Evolutionary conservation across 2,329 filamentous ascomycete genomes (phyloP), one percentile per base, ranked within the genome.

Genomic region (Pseudopyrenochaeta lycopersici): DNA sequence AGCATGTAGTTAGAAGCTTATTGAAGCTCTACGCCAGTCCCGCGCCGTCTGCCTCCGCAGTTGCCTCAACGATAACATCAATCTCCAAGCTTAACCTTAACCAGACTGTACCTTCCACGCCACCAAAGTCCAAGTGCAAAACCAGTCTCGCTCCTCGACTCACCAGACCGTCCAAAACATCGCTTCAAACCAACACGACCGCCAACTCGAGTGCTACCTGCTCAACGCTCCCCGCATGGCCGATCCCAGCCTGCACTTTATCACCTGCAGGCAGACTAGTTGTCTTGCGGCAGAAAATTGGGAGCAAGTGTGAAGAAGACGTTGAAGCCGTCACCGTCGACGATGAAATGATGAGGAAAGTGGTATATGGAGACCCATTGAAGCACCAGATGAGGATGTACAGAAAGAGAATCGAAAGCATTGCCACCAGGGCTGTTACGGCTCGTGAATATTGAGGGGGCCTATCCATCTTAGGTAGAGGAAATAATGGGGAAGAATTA

Each of bases 301-400:
- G 63, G 1, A 58, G 84, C 79, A 49, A 36, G 2, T 53, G 75
- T 77, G 52, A 69, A 21, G 68, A 69, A 43, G 84, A 86, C 4
- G 84, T 92, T 0, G 84, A 90, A 41, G 90, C 90, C 1, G 88
- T 88, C 56, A 82, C 87, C 9, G 84, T 88, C 7, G 84, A 80
- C 0, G 90, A 95, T 59, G 84, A 88, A 38, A 81, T 90, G 68
- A 74, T 96, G 45, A 80, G 89, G 20, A 82, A 81, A 1, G 83
- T 92, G 0, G 81, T 96, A 3, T 96, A 92, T 84, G 92, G 92
- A 0, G 91, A 96, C 71, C 90, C 90, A 0, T 80, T 91, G 38
- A 89, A 87, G 71, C 92, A 96, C 77, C 81, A 87, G 63, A 96
- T 96, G 92, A 85, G 80, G 54, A 69, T 95, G 17, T 96, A 96